Base-by-base conservation (phyloP, 192 early-diverging fungal genomes). In the Coemansia sp. region DNA sequence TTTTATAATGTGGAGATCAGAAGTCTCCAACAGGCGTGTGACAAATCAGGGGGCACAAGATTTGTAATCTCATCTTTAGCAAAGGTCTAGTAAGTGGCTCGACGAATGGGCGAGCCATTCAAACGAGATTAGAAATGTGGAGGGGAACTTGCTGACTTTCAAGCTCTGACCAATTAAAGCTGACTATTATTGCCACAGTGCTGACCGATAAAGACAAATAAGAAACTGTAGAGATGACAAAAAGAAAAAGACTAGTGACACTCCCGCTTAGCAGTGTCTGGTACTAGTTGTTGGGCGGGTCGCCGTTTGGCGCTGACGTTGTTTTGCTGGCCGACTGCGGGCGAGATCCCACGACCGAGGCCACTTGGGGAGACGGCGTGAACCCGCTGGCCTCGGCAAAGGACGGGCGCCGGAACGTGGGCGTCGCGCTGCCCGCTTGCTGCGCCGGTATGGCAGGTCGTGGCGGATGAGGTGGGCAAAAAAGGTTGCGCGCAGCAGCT, bases 381-480 rank as follows among this genome's bases (percentile, higher is more conserved):
- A 81, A 81, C 5, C 75, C 55, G 22, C 68, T 60, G 53, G 76
- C 57, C 27, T 76, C 75, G 3, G 75, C 75, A 73, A 81, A 81
- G 12, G 74, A 81, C 39, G 71, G 73, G 9, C 65, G 73, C n/a
- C 68, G 62, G 13, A 24, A 22, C 20, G 65, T 8, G 8, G 52
- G 20, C 57, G 50, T 66, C 20, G 65, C 39, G 58, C 53, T 27
- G 58, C 33, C 55, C 57, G 60, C 29, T 7, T 20, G 43, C 36
- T 29, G 49, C 0, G 22, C 58, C 22, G 40, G 47, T 4, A 29
- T 33, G 16, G 58, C 46, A 39, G 52, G 65, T 40, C 22, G 58
- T 9, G 40, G 60, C 8, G 38, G 46, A 2, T 64, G 69, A 33
- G 50, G 47, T 9, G 68, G 71, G 46, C 67, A 70, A 41, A 58